Percentiles rank a stretch among this genome's conserved stretches.
These are phyloP conservation scores for Phytophthora sp. DNA, from an alignment of 352 stramenopile genomes.

Conservation along the genomic window DNA sequence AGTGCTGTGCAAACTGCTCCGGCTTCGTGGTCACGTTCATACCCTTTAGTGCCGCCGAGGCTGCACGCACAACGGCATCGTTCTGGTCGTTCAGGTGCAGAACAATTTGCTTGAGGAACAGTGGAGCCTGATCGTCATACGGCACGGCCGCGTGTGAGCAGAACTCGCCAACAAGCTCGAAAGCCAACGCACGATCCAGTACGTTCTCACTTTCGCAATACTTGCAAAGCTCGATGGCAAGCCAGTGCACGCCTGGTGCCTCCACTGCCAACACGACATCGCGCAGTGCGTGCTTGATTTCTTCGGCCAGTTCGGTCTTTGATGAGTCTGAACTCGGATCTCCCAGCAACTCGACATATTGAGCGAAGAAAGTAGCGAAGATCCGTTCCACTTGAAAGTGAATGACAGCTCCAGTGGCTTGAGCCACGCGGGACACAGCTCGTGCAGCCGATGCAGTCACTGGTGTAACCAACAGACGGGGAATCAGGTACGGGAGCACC, in stretches of 20 bases:
- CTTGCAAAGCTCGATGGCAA: conserved; percentile 95
- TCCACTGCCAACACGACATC: conserved; percentile 87
- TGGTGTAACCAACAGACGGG: conserved; percentile 93
- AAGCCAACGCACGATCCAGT: conserved; percentile 88
- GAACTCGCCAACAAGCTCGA: conserved; percentile 92
- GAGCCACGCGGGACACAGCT: conserved; percentile 93
- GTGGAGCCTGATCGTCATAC: conserved; percentile 94
- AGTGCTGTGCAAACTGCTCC: conserved; percentile 94
- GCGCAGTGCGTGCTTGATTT: conserved; percentile 79
- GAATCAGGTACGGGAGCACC: conserved; percentile 97
- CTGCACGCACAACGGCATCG: conserved; percentile 86
- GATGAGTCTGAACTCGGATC: conserved; percentile 17
- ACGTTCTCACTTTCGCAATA: conserved; percentile 93
- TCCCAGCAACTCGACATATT: conserved; percentile 64
- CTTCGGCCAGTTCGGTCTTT: conserved; percentile 52
- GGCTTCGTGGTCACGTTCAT: conserved; percentile 92
- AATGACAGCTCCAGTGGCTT: conserved; percentile 94
- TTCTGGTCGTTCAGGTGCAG: conserved; percentile 96
- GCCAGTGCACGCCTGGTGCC: conserved; percentile 92
- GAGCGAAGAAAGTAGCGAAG: conserved; percentile 83
- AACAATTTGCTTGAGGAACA: conserved; percentile 97
- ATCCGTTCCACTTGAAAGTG: conserved; percentile 97
- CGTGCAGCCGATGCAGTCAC: conserved; percentile 90
- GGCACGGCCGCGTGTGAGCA: conserved; percentile 84
- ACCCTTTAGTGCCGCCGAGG: conserved; percentile 88